Evolutionary conservation across 2,329 filamentous ascomycete species (phyloP).

Genomic region (Claviceps pusilla): DNA sequence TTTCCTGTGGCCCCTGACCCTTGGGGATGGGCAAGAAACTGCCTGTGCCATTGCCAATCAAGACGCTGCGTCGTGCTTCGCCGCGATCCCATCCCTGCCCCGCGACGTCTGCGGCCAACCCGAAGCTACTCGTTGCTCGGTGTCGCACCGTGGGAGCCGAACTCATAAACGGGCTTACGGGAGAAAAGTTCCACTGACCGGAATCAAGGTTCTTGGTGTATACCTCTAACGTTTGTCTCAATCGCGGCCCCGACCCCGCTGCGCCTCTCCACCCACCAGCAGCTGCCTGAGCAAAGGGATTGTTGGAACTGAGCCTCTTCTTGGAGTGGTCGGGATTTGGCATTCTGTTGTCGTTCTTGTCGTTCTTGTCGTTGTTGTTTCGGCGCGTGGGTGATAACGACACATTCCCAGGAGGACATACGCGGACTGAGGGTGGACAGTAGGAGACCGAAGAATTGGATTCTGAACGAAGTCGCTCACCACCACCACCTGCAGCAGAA

Average conservation of each 20-base stretch:
- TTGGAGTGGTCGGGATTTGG: constrained; percentile 7
- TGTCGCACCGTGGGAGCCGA: constrained; percentile 12
- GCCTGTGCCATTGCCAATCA: constrained; percentile 36
- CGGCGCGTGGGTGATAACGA: constrained; percentile 14
- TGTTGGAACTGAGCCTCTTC: constrained; percentile 43
- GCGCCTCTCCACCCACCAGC: neutral
- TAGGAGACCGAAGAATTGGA: constrained; percentile 15
- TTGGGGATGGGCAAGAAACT: constrained; percentile 39
- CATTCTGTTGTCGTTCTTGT: constrained; percentile 3
- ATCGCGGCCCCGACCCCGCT: constrained; percentile 14
- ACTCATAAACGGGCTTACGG: constrained; percentile 24
- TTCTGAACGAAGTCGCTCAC: constrained; percentile 17
- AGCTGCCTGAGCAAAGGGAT: constrained; percentile 34
- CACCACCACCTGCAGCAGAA: constrained; percentile 10
- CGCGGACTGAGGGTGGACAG: constrained; percentile 5
- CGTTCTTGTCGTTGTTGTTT: neutral
- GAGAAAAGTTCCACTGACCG: constrained; percentile 43
- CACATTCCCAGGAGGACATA: constrained; percentile 11
- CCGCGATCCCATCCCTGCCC: constrained; percentile 34
- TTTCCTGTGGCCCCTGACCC: neutral
- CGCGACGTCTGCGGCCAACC: constrained; percentile 36
- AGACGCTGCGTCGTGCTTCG: constrained; percentile 37
- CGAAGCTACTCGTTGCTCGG: constrained; percentile 41
- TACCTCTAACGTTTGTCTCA: constrained; percentile 42
- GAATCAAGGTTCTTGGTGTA: constrained; percentile 46